Conservation (phyloP, 441 rosid genomes). For the Pelargonium exstipulatum region DNA sequence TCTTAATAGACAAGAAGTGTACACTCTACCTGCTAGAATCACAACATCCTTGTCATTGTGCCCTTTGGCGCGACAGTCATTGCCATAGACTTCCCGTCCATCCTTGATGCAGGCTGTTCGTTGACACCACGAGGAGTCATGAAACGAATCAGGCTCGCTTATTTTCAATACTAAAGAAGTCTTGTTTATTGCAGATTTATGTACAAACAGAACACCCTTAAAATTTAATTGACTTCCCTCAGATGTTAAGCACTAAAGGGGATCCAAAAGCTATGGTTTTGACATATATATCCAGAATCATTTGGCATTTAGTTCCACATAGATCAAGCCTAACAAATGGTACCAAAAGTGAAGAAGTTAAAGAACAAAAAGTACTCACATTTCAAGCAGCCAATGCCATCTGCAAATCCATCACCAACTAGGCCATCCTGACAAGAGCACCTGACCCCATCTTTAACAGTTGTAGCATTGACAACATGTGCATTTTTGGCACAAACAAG, state of each 20-base stretch:
- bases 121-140: too few relatives aligned
- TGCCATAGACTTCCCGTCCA: slow-evolving; percentile 48
- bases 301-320: too few relatives aligned
- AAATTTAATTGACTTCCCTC: too few relatives aligned
- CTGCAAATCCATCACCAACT: slow-evolving; percentile 59
- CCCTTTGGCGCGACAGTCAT: slow-evolving; percentile 35
- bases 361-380: slow-evolving; percentile 34
- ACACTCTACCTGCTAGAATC: slow-evolving; percentile 48
- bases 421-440: slow-evolving; percentile 64
- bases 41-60: slow-evolving; percentile 39
- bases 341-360: neutral
- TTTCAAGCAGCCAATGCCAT: slow-evolving; percentile 61
- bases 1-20: too few relatives aligned
- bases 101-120: slow-evolving; percentile 54
- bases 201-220: too few relatives aligned
- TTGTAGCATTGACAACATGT: slow-evolving; percentile 50
- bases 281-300: too few relatives aligned
- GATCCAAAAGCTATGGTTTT: too few relatives aligned
- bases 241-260: too few relatives aligned
- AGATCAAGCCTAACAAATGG: too few relatives aligned
- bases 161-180: too few relatives aligned
- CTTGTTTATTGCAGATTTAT: too few relatives aligned
- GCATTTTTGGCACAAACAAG: slow-evolving; percentile 46
- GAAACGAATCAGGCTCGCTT: too few relatives aligned
- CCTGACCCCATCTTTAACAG: slow-evolving; percentile 50